Percentiles rank a stretch among this genome's conserved stretches.
Evolutionary conservation across 805 yeast species (phyloP).

Genomic region (Candida maris): DNA sequence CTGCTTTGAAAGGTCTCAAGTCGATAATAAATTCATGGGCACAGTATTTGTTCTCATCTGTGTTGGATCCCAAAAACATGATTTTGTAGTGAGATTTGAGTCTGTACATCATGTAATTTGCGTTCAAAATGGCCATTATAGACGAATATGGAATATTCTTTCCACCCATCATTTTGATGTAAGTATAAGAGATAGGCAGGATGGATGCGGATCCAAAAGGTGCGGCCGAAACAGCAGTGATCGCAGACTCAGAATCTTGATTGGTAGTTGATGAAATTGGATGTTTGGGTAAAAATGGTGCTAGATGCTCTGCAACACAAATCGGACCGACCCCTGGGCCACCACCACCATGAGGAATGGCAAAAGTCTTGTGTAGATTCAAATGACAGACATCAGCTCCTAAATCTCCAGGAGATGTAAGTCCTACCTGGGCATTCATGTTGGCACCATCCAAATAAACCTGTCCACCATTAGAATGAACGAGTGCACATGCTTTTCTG

Average conservation of each 20-base stretch:
- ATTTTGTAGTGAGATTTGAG: constrained; percentile 69
- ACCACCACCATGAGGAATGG: constrained; percentile 99
- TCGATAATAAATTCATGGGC: constrained; percentile 97
- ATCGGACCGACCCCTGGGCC: constrained; percentile 99
- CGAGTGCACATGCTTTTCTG: constrained; percentile 75
- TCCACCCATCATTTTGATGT: constrained; percentile 92
- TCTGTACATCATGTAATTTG: constrained; percentile 89
- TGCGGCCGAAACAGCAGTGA: constrained; percentile 82
- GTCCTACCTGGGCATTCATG: constrained; percentile 98
- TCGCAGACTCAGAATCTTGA: constrained; percentile 41
- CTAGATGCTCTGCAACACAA: constrained; percentile 80
- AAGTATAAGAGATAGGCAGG: constrained; percentile 89
- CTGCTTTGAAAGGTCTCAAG: constrained; percentile 72
- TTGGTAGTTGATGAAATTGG: constrained; percentile 53
- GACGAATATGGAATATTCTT: constrained; percentile 82
- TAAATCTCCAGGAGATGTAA: constrained; percentile 94
- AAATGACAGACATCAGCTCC: constrained; percentile 98
- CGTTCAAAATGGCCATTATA: constrained; percentile 86
- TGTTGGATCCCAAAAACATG: constrained; percentile 57
- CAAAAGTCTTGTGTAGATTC: constrained; percentile 95
- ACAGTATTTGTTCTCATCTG: constrained; percentile 58
- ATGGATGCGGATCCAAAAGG: constrained; percentile 96
- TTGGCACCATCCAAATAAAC: constrained; percentile 98
- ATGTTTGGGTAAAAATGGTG: constrained; percentile 80
- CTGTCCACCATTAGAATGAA: constrained; percentile 87